Evolutionary conservation across 768 basidiomycete genomes (phyloP), one percentile per base, ranked within the genome.

Genomic region (Boletus edulis): DNA sequence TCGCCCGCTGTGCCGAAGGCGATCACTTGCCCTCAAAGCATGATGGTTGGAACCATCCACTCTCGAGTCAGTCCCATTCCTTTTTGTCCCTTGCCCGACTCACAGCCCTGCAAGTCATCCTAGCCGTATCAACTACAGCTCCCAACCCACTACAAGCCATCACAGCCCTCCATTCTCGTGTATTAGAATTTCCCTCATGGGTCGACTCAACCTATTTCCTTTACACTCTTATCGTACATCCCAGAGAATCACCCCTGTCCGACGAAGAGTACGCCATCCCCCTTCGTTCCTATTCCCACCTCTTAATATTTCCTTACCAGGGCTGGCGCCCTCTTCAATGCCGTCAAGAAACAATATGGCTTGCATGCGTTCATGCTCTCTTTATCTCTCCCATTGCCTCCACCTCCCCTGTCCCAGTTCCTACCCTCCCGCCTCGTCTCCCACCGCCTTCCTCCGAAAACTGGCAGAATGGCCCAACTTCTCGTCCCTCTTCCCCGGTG

Each of bases 11-110:
- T 68, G 78, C 80, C 1, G 87, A 93, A 66, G 89, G 88, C 1
- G 89, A 93, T 64, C 77, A 82, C 68, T 75, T 86, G 11, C 91
- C 91, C 11, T 82, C 81, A 34, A 85, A 78, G 65, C 66, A 72
- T 1, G 91, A 94, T 64, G 87, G 83, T 45, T 94, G 91, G 91
- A 94, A 92, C 63, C 91, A 94, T 72, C 91, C 91, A 46, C 82
- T 85, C 45, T 84, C 91, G 22, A 72, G 91, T 93, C 65, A 54
- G 88, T 79, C 46, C 35, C 38, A 10, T 46, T 29, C 17, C 46
- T 62, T 35, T 11, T 50, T 55, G 12, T 52, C 58, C 49, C 37
- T 20, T 50, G 38, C 48, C 58, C 52, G 31, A 45, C 48, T 63
- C 55, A 58, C 45, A n/a, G 49, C 39, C 4, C 53, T 49, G 41